A percentile compares a stretch with the other conserved stretches of the same genome.
Conservation (phyloP, 1,139 yeast species). For the Suhomyces yuchorum region DNA sequence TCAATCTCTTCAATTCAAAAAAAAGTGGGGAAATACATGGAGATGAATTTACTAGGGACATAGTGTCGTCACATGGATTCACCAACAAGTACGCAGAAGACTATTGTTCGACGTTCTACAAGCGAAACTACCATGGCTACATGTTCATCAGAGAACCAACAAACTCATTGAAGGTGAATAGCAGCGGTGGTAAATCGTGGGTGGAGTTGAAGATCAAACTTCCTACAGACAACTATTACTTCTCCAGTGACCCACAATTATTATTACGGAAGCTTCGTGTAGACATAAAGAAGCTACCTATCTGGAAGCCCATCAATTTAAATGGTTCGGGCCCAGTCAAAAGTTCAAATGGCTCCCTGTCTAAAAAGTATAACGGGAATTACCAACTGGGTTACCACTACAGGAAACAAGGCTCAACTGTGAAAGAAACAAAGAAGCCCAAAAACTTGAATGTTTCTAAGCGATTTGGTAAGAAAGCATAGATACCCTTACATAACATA, state of each 20-base stretch:
- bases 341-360: constrained; percentile 6
- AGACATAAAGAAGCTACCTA: constrained; percentile 30
- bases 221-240: constrained; percentile 12
- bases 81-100: constrained; percentile 25
- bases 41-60: constrained; percentile 10
- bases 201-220: constrained; percentile 30
- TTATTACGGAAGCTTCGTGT: constrained; percentile 26
- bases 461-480: constrained; percentile 16
- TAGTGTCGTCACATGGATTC: constrained; percentile 7
- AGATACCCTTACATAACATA: not conserved
- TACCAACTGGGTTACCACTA: constrained; percentile 12
- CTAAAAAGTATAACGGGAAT: constrained; percentile 10
- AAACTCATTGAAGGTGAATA: constrained; percentile 31
- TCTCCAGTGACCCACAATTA: constrained; percentile 1
- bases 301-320: constrained; percentile 33
- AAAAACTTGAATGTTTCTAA: constrained; percentile 17
- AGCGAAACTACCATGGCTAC: constrained; percentile 38
- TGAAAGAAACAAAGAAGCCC: constrained; percentile 10
- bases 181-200: constrained; percentile 32
- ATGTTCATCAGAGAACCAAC: constrained; percentile 42
- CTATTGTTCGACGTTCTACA: constrained; percentile 39
- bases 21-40: not conserved
- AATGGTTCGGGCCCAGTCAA: constrained; percentile 16
- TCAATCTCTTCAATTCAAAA: constrained; percentile 8
- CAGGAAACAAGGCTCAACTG: constrained; percentile 7